Conservation (phyloP, 2,329 filamentous ascomycete species). For the Paramyrothecium sp. region DNA sequence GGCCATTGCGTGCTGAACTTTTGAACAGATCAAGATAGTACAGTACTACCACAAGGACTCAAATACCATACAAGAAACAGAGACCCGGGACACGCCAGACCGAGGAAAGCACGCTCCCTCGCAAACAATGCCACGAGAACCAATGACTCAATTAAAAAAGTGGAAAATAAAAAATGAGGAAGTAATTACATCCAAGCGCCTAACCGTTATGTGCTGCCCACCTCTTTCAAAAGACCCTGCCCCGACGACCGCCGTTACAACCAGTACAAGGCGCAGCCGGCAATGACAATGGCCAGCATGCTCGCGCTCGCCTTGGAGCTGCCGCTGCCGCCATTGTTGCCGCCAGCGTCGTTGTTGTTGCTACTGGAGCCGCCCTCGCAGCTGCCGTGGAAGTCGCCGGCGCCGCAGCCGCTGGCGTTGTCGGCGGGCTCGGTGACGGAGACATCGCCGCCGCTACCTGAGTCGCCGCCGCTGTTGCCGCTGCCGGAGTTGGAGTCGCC, state of each 20-base stretch:
- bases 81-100: too few relatives aligned
- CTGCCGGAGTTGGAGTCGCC: constrained; percentile 24
- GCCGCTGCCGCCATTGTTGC: constrained; percentile 18
- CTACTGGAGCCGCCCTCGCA: constrained; percentile 39
- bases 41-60: too few relatives aligned
- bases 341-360: constrained; percentile 32
- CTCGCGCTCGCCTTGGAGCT: constrained; percentile 31
- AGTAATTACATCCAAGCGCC: too few relatives aligned
- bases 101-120: too few relatives aligned
- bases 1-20: too few relatives aligned
- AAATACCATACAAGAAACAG: too few relatives aligned
- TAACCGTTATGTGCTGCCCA: neutral
- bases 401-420: constrained; percentile 10
- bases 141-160: too few relatives aligned
- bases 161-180: too few relatives aligned
- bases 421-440: constrained; percentile 5
- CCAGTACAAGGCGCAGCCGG: constrained; percentile 31
- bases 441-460: constrained; percentile 2
- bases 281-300: constrained; percentile 35
- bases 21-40: too few relatives aligned
- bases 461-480: constrained; percentile 11
- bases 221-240: neutral
- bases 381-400: constrained; percentile 17
- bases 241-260: constrained; percentile 17
- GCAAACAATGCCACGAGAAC: too few relatives aligned